Evolutionary conservation across 2,329 filamentous ascomycete genomes (phyloP), one percentile per base, ranked within the genome.

Genomic region (Colletotrichum ledebouriae): DNA sequence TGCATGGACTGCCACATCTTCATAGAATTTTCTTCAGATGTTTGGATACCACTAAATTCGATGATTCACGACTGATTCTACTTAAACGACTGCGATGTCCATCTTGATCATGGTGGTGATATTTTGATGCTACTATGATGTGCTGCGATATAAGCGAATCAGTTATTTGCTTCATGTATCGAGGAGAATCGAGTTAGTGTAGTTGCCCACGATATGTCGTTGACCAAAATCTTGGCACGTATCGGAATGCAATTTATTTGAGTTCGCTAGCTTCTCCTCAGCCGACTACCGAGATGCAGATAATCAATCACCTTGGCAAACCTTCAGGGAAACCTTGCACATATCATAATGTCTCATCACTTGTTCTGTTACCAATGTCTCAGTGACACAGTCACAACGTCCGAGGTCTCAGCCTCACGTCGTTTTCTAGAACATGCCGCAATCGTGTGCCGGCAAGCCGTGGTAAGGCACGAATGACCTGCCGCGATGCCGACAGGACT

Each of bases 1-100:
- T 60, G 6, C 12, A 41, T 49, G 29, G 34, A 29, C 22, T 50
- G 7, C 46, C 22, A 44, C 9, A 33, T n/a, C 33, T 60, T 60
- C 44, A 60, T 60, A 52, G 22, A 33, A 60, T 60, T 60, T 60
- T 47, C 29, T 59, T 60, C 34, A 59, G 42, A 59, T 50, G 22
- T 33, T 60, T 52, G 33, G 58, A 60, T 60, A 60, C 58, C 58
- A 60, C 58, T 41, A 37, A 60, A 39, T 60, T 47, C 42, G 41
- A 59, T 41, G 56, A 59, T 59, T 29, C 7, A 22, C n/a, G 47
- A 11, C 22, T 59, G 6, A n/a, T 56, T 42, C n/a, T 15, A 34
- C 2, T 34, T 22, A 33, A 4, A 39, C 13, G 22, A 6, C 37
- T 33, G n/a, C 2, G 17, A 39, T 34, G 11, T 34, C 22, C 22